phyloP scores from a whole-genome alignment of 129 eudicot genomes.

The Centaurea solstitialis region DNA sequence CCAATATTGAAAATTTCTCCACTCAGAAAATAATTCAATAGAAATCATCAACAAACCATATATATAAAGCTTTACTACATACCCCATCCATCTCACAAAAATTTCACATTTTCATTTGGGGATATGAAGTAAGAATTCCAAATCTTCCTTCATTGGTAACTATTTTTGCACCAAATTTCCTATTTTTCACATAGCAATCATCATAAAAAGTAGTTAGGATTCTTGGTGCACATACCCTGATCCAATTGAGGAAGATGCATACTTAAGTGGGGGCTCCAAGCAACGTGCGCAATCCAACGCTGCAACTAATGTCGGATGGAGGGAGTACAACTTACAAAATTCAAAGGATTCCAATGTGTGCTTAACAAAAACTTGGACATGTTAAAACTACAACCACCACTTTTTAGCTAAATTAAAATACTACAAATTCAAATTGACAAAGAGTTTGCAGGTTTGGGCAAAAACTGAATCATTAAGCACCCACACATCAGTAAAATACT shows the following conservation, averaged over 20 bases:
- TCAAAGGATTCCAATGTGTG: neutral
- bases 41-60: neutral
- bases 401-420: neutral
- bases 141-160: neutral
- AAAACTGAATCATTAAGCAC: neutral
- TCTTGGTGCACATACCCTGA: neutral
- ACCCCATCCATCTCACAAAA: neutral
- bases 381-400: neutral
- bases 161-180: constrained; percentile 1
- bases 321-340: neutral
- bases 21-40: neutral
- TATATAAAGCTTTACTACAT: neutral
- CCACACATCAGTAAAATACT: neutral
- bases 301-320: neutral
- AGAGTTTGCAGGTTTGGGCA: neutral
- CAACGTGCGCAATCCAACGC: neutral
- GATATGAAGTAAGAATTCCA: neutral
- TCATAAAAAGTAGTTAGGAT: neutral
- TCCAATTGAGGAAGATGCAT: neutral
- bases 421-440: neutral
- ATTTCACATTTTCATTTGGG: neutral
- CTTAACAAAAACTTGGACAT: neutral
- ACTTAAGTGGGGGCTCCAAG: neutral
- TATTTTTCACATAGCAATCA: neutral
- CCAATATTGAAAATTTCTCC: neutral